Evolutionary conservation across 1,284 basidiomycete species (phyloP).

Genomic region (Rhodotorula mucilaginosa): DNA sequence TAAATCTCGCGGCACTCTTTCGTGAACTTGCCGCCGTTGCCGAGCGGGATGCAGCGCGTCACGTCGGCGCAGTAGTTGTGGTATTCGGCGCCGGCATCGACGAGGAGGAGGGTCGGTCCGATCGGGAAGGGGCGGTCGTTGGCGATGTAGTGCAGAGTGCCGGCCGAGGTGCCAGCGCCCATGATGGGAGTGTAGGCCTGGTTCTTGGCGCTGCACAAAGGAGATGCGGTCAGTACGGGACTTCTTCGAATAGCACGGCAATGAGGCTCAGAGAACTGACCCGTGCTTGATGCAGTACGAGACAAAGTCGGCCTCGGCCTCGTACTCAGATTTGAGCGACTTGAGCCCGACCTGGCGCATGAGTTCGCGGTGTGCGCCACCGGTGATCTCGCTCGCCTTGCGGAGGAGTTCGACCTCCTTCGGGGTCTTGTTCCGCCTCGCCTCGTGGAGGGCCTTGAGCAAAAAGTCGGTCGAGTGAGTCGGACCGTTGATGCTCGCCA

Average conservation of each 20-base stretch:
- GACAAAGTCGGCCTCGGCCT: conserved; percentile 86
- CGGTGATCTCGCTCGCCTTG: conserved; percentile 77
- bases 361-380: conserved; percentile 78
- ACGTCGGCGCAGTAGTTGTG: conserved; percentile 75
- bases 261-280: conserved; percentile 52
- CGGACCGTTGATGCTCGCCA: conserved; percentile 52
- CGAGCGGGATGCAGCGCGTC: conserved; percentile 55
- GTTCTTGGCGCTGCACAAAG: conserved; percentile 62
- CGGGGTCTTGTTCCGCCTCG: conserved; percentile 71
- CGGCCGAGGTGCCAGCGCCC: conserved; percentile 74
- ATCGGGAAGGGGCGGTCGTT: conserved; percentile 54
- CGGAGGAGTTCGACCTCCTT: conserved; percentile 62
- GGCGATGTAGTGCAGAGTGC: conserved; percentile 72
- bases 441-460: conserved; percentile 68
- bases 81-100: conserved; percentile 90
- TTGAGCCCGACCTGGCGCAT: conserved; percentile 65
- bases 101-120: conserved; percentile 59
- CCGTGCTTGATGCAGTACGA: conserved; percentile 79
- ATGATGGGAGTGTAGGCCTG: conserved; percentile 88
- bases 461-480: conserved; percentile 58
- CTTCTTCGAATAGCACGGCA: neutral
- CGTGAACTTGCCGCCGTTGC: conserved; percentile 83
- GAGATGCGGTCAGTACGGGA: neutral
- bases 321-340: conserved; percentile 82
- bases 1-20: conserved; percentile 74